phyloP scores from a whole-genome alignment of 2,329 filamentous ascomycete species.

The Phoma sp. region DNA sequence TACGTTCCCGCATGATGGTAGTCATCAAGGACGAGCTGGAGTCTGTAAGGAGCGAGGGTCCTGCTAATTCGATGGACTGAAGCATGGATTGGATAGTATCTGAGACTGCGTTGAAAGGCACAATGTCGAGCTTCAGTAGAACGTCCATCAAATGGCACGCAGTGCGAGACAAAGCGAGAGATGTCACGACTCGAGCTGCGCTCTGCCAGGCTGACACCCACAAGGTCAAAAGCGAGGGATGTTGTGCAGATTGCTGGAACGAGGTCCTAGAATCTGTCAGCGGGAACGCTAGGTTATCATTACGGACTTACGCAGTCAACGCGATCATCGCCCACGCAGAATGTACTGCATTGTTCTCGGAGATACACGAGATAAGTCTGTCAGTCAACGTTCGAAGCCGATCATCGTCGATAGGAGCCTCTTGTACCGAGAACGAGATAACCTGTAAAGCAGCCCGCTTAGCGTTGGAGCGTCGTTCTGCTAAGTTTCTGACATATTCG shows the following conservation, averaged over 20 bases:
- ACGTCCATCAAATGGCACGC: conserved; percentile 75
- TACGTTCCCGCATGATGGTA: conserved; percentile 69
- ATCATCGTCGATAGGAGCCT: conserved; percentile 51
- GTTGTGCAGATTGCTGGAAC: conserved; percentile 34
- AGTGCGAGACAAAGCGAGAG: conserved; percentile 73
- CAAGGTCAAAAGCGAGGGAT: conserved; percentile 47
- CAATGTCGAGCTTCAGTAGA: conserved; percentile 69
- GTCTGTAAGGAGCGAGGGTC: conserved; percentile 79
- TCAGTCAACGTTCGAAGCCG: conserved; percentile 63
- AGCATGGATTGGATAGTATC: conserved; percentile 76
- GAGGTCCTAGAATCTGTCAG: conserved; percentile 31
- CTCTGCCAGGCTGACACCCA: conserved; percentile 82
- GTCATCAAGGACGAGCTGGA: conserved; percentile 76
- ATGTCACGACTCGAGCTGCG: conserved; percentile 71
- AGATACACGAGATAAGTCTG: conserved; percentile 63
- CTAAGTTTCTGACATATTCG: conserved; percentile 49
- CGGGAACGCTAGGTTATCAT: neutral
- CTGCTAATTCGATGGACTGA: conserved; percentile 78
- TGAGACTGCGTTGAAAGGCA: conserved; percentile 70
- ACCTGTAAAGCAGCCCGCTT: conserved; percentile 61
- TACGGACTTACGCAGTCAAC: conserved; percentile 70
- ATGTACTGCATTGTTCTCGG: conserved; percentile 67
- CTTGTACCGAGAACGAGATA: conserved; percentile 56
- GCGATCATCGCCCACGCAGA: conserved; percentile 85
- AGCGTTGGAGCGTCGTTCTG: conserved; percentile 41